A percentile compares a stretch with the other conserved stretches of the same genome.
phyloP scores from a whole-genome alignment of 306 rosid genomes.

The Corylus heterophylla region DNA sequence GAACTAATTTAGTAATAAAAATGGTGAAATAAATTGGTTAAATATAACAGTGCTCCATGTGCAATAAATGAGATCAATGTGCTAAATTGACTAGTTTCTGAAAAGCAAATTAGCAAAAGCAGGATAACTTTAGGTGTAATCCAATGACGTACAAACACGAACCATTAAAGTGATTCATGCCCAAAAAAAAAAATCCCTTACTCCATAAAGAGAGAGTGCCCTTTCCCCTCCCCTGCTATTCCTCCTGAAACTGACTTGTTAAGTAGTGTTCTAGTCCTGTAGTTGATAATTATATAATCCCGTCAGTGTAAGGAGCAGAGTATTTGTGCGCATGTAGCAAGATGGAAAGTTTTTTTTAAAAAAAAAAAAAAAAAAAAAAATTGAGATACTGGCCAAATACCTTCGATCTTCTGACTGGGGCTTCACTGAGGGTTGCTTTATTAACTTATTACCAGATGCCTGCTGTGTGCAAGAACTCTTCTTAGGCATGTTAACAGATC shows the following conservation, averaged over 20 bases:
- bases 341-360: neutral
- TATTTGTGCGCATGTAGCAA: constrained; percentile 8
- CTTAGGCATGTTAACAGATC: constrained; percentile 11
- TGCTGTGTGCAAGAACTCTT: constrained; percentile 24
- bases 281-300: constrained; percentile 8
- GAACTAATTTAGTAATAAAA: neutral
- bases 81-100: constrained; percentile 17
- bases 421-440: constrained; percentile 44
- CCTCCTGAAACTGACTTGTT: constrained; percentile 37
- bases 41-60: neutral
- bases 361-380: neutral
- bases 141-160: constrained; percentile 10
- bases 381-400: constrained; percentile 36
- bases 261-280: constrained; percentile 42
- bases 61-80: neutral
- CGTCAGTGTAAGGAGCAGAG: constrained; percentile 21
- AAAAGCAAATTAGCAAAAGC: constrained; percentile 10
- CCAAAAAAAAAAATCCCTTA: constrained; percentile 30
- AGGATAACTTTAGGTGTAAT: constrained; percentile 10
- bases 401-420: constrained; percentile 49
- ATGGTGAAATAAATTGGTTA: neutral
- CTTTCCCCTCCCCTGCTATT: constrained; percentile 34
- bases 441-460: constrained; percentile 50
- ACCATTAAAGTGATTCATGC: constrained; percentile 11
- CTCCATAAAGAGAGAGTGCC: constrained; percentile 35